Conservation (phyloP, 768 basidiomycete species). For the Kondoa subrosea region DNA sequence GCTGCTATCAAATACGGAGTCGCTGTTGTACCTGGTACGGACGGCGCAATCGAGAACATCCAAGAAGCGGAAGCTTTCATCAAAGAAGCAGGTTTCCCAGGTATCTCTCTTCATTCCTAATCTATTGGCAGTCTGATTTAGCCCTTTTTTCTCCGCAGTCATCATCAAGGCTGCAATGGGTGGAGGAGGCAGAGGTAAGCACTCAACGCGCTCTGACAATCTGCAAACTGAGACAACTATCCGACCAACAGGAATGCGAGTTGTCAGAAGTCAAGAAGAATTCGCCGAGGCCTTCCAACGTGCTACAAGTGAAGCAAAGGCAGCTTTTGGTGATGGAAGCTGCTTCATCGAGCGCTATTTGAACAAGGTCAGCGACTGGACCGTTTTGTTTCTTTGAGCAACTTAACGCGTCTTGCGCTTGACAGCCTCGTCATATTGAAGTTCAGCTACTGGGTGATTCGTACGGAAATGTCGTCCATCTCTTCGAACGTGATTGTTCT, state of each 20-base stretch:
- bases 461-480: slow-evolving; percentile 83
- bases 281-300: slow-evolving; percentile 79
- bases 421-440: slow-evolving; percentile 85
- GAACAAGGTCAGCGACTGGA: slow-evolving; percentile 41
- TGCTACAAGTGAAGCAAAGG: slow-evolving; percentile 84
- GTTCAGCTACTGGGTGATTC: slow-evolving; percentile 87
- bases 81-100: slow-evolving; percentile 85
- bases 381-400: too few relatives aligned
- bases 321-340: slow-evolving; percentile 94
- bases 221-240: too few relatives aligned
- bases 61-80: slow-evolving; percentile 72
- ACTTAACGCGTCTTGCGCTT: slow-evolving; percentile 44
- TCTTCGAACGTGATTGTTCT: slow-evolving; percentile 98
- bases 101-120: neutral
- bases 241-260: slow-evolving; percentile 99
- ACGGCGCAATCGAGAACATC: slow-evolving; percentile 72
- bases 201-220: too few relatives aligned
- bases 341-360: slow-evolving; percentile 98
- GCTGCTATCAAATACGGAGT: slow-evolving; percentile 85
- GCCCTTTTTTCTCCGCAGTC: neutral
- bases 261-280: slow-evolving; percentile 81
- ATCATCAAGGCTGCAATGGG: slow-evolving; percentile 90
- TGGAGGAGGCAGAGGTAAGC: too few relatives aligned
- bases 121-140: slow-evolving; percentile 21
- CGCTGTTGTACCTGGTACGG: slow-evolving; percentile 93